Base-by-base conservation (phyloP, 257 asterid species). In the Primulina eburnea region DNA sequence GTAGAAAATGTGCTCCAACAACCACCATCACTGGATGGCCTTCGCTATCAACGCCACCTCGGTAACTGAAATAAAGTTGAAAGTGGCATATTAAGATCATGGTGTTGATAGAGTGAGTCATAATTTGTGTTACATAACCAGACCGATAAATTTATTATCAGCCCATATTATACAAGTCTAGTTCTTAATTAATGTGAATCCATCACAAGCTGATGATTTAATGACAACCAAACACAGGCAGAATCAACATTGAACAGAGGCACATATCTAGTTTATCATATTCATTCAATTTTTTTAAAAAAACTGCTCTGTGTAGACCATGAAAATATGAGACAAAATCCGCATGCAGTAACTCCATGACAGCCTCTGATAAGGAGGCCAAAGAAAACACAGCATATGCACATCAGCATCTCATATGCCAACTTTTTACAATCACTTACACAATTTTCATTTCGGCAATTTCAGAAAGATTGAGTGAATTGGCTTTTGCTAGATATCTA, bases 1-100 rank as follows among this genome's bases (percentile, higher is more conserved):
- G 84, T 66, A 92, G 90, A 82, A 92, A 90, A 84, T 92, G 98
- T 64, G 98, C 98, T 77, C 98, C 97, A 75, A 92, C 96, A 43
- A 92, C 85, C 60, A 92, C 97, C 97, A 92, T 86, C 71, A 92
- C 95, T 10, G 93, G 97, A 26, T 82, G 90, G 35, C 97, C 95
- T 83, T 88, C 97, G 73, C 89, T 81, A 76, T 92, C 98, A 50
- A 90, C 88, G 71, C 98, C 98, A 73, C 98, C 96, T 33, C 95
- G 92, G 78, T 92, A 90, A 73, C 98, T 92, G 87, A 75, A 76
- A 81, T 50, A 59, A 32, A 28, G 30, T 61, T 14, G 64, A 28
- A n/a, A 50, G 57, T 35, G 14, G 38, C 12, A 35, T 18, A 64
- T 61, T 62, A 34, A 50, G 20, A 33, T 60, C 16, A 63, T 53